A percentile compares a stretch with the other conserved stretches of the same genome.
Conservation (phyloP, 2,329 filamentous ascomycete species). For the Aspergillus sp. region DNA sequence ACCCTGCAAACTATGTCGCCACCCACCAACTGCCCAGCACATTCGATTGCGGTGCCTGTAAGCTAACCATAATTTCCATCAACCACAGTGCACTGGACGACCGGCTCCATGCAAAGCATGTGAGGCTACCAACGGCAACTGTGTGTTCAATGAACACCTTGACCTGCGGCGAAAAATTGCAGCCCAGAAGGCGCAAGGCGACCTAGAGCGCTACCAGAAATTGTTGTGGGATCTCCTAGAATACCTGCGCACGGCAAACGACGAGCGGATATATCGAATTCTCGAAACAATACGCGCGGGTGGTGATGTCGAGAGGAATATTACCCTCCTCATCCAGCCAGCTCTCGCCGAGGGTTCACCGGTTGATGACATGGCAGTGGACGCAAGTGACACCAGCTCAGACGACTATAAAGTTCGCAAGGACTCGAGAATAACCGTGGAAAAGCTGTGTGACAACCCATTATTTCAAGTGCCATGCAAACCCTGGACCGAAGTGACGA, state of each 20-base stretch:
- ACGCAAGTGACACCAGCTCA: conserved; percentile 19
- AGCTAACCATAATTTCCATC: conserved; percentile 8
- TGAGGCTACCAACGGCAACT: conserved; percentile 27
- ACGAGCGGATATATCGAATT: conserved; percentile 24
- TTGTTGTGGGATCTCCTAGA: conserved; percentile 32
- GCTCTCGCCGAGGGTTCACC: conserved; percentile 1
- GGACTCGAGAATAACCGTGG: conserved; percentile 30
- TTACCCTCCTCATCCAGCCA: conserved; percentile 10
- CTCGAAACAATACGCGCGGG: conserved; percentile 29
- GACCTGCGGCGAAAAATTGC: conserved; percentile 40
- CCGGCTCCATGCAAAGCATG: conserved; percentile 39
- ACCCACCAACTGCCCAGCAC: neutral
- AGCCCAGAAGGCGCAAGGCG: conserved; percentile 35
- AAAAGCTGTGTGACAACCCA: conserved; percentile 37
- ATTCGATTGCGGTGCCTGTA: neutral
- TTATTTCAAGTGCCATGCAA: conserved; percentile 32
- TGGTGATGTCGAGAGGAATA: conserved; percentile 27
- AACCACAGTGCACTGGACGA: conserved; percentile 35
- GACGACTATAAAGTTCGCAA: conserved; percentile 17
- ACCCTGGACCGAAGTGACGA: conserved; percentile 76
- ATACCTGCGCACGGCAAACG: conserved; percentile 27
- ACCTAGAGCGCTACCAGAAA: conserved; percentile 35
- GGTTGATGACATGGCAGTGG: conserved; percentile 20
- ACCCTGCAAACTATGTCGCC: neutral
- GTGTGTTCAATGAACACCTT: conserved; percentile 36